phyloP scores from a whole-genome alignment of 1,139 yeast species.

The Geotrichum siamense region DNA sequence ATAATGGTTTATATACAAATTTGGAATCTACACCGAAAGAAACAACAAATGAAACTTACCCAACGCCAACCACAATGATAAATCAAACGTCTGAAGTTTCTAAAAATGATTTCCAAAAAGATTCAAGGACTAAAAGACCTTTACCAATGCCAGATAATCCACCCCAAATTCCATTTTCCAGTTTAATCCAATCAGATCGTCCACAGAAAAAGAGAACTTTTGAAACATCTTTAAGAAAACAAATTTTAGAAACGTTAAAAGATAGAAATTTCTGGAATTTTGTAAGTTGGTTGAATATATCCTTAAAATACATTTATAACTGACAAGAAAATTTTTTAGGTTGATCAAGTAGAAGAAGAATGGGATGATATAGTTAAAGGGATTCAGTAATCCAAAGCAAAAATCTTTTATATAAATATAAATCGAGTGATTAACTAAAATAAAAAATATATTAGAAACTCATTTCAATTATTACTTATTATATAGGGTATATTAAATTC shows the following conservation, averaged over 20 bases:
- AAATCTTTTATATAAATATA: too few species aligned
- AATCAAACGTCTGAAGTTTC: too few species aligned
- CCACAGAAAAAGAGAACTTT: background rate
- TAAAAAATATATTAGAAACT: too few species aligned
- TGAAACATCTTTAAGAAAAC: conserved; percentile 4
- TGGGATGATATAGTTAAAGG: conserved; percentile 11
- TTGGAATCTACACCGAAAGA: too few species aligned
- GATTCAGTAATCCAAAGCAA: background rate
- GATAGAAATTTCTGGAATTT: conserved; percentile 18
- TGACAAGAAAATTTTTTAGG: conserved; percentile 3
- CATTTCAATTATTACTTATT: too few species aligned
- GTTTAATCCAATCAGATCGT: background rate
- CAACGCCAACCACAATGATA: too few species aligned
- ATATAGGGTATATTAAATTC: too few species aligned
- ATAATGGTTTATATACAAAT: too few species aligned
- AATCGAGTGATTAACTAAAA: too few species aligned
- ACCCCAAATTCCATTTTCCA: background rate
- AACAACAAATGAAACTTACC: too few species aligned
- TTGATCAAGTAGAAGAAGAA: conserved; percentile 10
- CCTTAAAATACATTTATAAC: background rate
- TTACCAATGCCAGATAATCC: background rate
- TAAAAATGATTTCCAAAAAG: background rate
- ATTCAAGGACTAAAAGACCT: background rate
- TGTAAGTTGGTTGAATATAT: conserved; percentile 9
- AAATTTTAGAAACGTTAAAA: conserved; percentile 8